Base-by-base conservation (phyloP, 2,329 filamentous ascomycete genomes). In the Fusarium sp. region DNA sequence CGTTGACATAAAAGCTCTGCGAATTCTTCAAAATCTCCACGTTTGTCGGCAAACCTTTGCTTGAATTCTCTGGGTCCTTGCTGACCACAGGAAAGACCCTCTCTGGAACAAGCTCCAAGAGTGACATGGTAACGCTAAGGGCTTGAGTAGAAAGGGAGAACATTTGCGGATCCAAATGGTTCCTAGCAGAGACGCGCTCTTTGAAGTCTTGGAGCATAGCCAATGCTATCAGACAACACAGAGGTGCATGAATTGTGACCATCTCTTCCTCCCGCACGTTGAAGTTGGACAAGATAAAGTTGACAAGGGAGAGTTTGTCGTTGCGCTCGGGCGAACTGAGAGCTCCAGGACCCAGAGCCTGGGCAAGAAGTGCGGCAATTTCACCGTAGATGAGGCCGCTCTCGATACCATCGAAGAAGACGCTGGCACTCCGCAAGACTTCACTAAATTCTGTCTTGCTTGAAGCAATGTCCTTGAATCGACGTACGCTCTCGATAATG, bases 381-480 rank as follows among this genome's bases (percentile, higher is more conserved):
- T 97, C 94, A 54, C 92, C 91, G 86, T 97, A 99, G 52, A 99
- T 98, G 26, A 98, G 86, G 13, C 93, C 93, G 77, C 95, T 97
- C 82, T 99, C 96, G 44, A 98, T 96, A 10, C 96, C 96, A 79
- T 99, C 96, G 76, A 99, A 99, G 83, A 99, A 99, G 45, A 96
- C 92, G 79, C 93, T 97, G 10, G 96, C 96, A 80, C 96, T 98
- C 75, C 94, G 91, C 75, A 98, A 88, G 6, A 98, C 95, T 81
- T 99, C 96, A 20, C 90, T 88, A 70, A 96, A 94, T 66, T 96
- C 91, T 12, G 88, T 83, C 78, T 92, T 92, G n/a, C 87, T 88
- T 2, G 88, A 82, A 17, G 92, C 90, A 58, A 85, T 85, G 32
- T 85, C 84, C 81, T 95, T 92, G 83, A 95, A 98, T 51, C 87